These are phyloP conservation scores for Aegilops bicornis DNA, from an alignment of 176 grass and related monocot genomes.

Conservation along the genomic window DNA sequence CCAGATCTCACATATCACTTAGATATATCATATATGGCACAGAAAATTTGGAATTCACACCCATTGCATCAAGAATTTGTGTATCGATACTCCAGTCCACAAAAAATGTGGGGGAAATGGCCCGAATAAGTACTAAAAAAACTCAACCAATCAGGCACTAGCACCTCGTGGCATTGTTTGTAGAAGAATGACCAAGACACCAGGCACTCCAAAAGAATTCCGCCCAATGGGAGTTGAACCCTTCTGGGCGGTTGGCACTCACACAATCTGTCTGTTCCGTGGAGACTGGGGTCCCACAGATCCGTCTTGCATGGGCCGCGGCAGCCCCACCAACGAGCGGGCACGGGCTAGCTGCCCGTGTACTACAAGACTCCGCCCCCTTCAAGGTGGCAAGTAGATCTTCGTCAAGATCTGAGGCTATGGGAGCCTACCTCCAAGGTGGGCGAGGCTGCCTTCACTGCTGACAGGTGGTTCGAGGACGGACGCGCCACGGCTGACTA, in stretches of 20 bases:
- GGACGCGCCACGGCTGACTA: too few species aligned
- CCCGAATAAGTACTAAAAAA: neutral
- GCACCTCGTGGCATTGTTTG: neutral
- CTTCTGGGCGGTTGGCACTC: neutral
- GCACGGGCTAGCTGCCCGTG: too few species aligned
- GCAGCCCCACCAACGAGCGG: too few species aligned
- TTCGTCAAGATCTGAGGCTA: too few species aligned
- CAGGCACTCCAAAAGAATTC: neutral
- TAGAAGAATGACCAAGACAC: neutral
- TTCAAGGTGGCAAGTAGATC: too few species aligned
- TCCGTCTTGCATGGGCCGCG: too few species aligned
- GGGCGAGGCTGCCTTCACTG: too few species aligned
- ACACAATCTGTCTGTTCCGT: too few species aligned
- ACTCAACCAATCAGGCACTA: neutral
- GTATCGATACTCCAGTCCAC: neutral
- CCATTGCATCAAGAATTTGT: neutral
- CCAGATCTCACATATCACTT: neutral
- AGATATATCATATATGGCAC: neutral
- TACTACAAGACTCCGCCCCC: too few species aligned
- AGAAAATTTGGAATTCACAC: neutral
- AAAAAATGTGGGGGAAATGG: slow-evolving; percentile 11
- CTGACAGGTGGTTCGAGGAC: too few species aligned
- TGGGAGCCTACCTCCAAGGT: too few species aligned
- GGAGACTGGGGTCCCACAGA: too few species aligned
- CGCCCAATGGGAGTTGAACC: neutral